Base-by-base conservation (phyloP, 345 rosid genomes). In the Geranium rotundifolium region DNA sequence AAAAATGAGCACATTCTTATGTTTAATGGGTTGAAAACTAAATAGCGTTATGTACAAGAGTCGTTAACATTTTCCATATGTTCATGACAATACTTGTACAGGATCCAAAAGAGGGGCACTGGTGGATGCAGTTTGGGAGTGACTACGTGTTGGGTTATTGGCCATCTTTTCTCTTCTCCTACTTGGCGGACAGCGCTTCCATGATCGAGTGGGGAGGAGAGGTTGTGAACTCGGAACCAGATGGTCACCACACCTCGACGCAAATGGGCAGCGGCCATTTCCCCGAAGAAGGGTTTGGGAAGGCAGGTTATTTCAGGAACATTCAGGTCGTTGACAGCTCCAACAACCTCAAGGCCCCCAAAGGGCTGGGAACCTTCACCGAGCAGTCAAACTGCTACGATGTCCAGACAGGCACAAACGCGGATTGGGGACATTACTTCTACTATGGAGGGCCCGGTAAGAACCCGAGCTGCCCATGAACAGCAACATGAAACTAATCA, bases 181-280 rank as follows among this genome's bases (percentile, higher is more conserved):
- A 80, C 79, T 56, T 80, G 17, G 80, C 76, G 20, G 84, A 80
- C 31, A 77, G 81, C 29, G 84, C 84, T 2, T 70, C 84, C 7
- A 80, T 77, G 84, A 77, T 80, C 17, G 81, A 77, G 59, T 80
- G 81, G 84, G 84, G 84, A 72, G 84, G 84, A 17, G 81, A 80
- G 67, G 80, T 80, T 1, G 84, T 80, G 60, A 80, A 80, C 72
- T 72, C 79, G 8, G 72, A 75, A 29, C 60, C 76, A 3, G 59
- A 54, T 12, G 84, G 80, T n/a, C 59, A 67, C 34, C 84, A 80
- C 82, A 80, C 84, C 57, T 70, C 78, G 12, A 80, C 84, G 19
- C 82, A 80, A 56, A 80, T 80, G 84, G 84, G 84, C 15, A 80
- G 84, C 30, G 84, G 84, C 1, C 78, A 58, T 50, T 80, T 80